Evolutionary conservation across 1,284 basidiomycete species (phyloP), one percentile per base, ranked within the genome.

Genomic region (Termitomyces sp.): DNA sequence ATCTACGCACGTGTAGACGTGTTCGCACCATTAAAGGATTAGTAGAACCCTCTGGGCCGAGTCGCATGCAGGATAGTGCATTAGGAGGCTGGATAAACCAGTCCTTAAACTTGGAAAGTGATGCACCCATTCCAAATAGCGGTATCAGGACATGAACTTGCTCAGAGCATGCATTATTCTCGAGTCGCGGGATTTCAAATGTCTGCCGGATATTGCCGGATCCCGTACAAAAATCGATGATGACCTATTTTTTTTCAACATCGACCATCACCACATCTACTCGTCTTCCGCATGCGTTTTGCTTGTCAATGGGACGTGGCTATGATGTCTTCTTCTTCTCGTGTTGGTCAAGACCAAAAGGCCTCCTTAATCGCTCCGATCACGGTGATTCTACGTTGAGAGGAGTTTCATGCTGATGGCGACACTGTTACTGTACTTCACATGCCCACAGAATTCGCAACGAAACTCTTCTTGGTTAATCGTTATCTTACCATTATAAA

Each of bases 361-460:
- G 81, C 86, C 86, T 77, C 73, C 68, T 80, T 88, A 87, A 88
- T 87, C 86, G 80, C 86, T 87, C 83, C 74, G 68, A 83, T 81
- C 80, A 78, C 84, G 74, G 66, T 70, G 64, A 62, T 62, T 65
- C 67, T 66, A 88, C 83, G 84, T 76, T 61, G 80, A 79, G 72
- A 79, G 77, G 85, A 85, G 86, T 88, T 88, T 88, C 86, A 88
- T 88, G 82, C 74, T 73, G 78, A 68, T 68, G 85, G 86, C 81
- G 57, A 87, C 76, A 86, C 30, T 46, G 6, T 30, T n/a, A n/a
- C 26, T 40, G 10, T 46, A 46, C 33, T 56, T 49, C 31, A 50
- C 21, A 30, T 30, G 46, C n/a, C n/a, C n/a, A n/a, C n/a, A n/a
- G n/a, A n/a, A 24, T 43, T 19, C 13, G 13, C 18, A 18, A 14